These are phyloP conservation scores for Xylariaceae sp. DNA, from an alignment of 2,329 filamentous ascomycete species.

Conservation along the genomic window DNA sequence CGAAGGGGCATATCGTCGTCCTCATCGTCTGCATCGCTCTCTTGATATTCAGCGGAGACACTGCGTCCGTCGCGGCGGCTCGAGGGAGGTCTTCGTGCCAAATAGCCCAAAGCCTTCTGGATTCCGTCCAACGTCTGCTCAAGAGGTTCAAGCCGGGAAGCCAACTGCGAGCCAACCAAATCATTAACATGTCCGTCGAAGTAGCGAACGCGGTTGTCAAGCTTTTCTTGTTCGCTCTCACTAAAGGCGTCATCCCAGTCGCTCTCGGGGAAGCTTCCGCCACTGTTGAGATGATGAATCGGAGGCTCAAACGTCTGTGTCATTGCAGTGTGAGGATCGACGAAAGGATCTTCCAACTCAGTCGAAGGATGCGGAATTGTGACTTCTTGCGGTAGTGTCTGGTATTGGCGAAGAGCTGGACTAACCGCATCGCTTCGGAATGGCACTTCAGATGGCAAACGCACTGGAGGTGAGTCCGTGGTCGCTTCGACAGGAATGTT, in stretches of 20 bases:
- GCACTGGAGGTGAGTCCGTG: slow-evolving; percentile 47
- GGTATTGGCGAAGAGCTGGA: slow-evolving; percentile 60
- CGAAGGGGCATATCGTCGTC: slow-evolving; percentile 66
- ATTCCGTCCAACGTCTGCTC: slow-evolving; percentile 76
- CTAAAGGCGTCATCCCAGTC: slow-evolving; percentile 90
- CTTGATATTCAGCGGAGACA: slow-evolving; percentile 62
- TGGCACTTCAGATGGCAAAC: slow-evolving; percentile 44
- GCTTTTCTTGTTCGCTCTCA: slow-evolving; percentile 76
- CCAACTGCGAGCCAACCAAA: slow-evolving; percentile 72
- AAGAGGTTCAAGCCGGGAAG: slow-evolving; percentile 73
- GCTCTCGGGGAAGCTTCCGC: slow-evolving; percentile 65
- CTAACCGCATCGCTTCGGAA: slow-evolving; percentile 69
- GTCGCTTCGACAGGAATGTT: slow-evolving; percentile 33
- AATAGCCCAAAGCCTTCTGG: slow-evolving; percentile 60
- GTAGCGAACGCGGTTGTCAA: slow-evolving; percentile 77
- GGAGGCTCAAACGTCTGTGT: slow-evolving; percentile 48
- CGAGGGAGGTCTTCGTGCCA: slow-evolving; percentile 52
- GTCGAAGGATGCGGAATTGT: slow-evolving; percentile 42
- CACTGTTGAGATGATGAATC: slow-evolving; percentile 60
- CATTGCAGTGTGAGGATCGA: slow-evolving; percentile 45
- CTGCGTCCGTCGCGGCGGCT: slow-evolving; percentile 59
- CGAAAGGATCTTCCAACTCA: slow-evolving; percentile 60
- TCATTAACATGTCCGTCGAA: slow-evolving; percentile 90
- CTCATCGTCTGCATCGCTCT: slow-evolving; percentile 93
- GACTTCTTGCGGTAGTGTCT: slow-evolving; percentile 42